Percentiles rank a stretch among this genome's conserved stretches.
These are phyloP conservation scores for Ormosia semicastrata DNA, from an alignment of 306 rosid genomes.

Conservation along the genomic window DNA sequence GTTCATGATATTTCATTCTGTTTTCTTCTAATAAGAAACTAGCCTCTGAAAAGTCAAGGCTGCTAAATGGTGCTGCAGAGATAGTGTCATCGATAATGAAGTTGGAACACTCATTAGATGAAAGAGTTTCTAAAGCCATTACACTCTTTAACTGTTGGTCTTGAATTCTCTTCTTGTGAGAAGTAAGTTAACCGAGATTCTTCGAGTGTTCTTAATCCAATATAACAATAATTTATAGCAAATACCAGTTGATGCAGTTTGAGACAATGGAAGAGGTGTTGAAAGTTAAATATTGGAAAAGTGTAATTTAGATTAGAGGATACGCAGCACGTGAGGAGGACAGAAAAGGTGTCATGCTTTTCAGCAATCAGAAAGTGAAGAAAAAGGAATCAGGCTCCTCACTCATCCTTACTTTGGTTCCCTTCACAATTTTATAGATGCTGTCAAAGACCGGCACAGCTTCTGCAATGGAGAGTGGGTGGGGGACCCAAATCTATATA, in stretches of 20 bases:
- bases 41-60: slow-evolving; percentile 34
- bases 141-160: neutral
- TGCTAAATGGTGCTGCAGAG: slow-evolving; percentile 61
- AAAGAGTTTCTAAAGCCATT: slow-evolving; percentile 71
- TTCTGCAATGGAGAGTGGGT: slow-evolving; percentile 34
- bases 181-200: neutral
- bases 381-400: slow-evolving; percentile 37
- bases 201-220: neutral
- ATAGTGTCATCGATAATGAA: slow-evolving; percentile 79
- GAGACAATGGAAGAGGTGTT: slow-evolving; percentile 6
- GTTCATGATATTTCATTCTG: slow-evolving; percentile 17
- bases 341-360: slow-evolving; percentile 56
- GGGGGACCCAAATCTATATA: slow-evolving; percentile 84
- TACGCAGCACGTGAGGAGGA: slow-evolving; percentile 63
- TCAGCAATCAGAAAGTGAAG: slow-evolving; percentile 50
- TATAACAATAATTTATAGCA: slow-evolving; percentile 35
- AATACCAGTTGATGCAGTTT: slow-evolving; percentile 23
- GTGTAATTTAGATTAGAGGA: slow-evolving; percentile 30
- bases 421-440: slow-evolving; percentile 46
- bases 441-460: slow-evolving; percentile 45
- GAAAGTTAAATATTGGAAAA: slow-evolving; percentile 12
- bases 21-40: slow-evolving; percentile 32
- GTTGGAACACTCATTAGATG: slow-evolving; percentile 65
- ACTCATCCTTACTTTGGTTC: slow-evolving; percentile 38
- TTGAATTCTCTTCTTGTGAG: neutral